These are phyloP conservation scores for Fraxinus americana DNA, from an alignment of 257 asterid species.

Conservation along the genomic window DNA sequence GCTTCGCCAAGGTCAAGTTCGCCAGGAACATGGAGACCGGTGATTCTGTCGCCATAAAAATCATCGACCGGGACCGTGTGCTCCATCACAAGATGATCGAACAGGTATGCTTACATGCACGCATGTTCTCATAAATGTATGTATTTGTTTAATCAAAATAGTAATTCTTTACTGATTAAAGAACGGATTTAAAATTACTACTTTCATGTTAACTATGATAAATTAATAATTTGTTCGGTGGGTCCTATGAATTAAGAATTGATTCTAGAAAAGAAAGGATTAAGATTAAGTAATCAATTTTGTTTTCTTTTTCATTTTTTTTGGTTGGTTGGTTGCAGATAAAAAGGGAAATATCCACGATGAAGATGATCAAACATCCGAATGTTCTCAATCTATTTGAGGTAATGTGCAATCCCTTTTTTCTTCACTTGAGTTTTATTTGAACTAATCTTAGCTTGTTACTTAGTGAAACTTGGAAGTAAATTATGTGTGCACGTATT, in stretches of 20 bases:
- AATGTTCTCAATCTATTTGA: conserved; percentile 68
- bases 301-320: too few relatives aligned
- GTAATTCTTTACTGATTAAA: too few relatives aligned
- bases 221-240: not conserved
- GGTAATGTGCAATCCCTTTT: conserved; percentile 35
- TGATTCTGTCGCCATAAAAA: conserved; percentile 69
- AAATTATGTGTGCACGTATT: not conserved
- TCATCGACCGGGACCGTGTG: conserved; percentile 67
- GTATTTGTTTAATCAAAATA: not conserved
- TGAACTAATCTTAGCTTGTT: not conserved
- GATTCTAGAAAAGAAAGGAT: not conserved
- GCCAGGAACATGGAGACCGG: conserved; percentile 53
- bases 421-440: not conserved
- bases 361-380: conserved; percentile 87
- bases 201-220: not conserved
- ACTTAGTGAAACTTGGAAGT: not conserved
- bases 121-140: not conserved
- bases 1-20: conserved; percentile 77
- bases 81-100: conserved; percentile 73
- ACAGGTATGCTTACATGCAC: conserved; percentile 42
- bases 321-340: conserved; percentile 42
- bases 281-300: not conserved
- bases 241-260: not conserved
- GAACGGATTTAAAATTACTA: not conserved
- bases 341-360: conserved; percentile 79